A percentile compares a stretch with the other conserved stretches of the same genome.
Evolutionary conservation across 2,329 filamentous ascomycete species (phyloP).

Genomic region (Bipolaris zeicola): DNA sequence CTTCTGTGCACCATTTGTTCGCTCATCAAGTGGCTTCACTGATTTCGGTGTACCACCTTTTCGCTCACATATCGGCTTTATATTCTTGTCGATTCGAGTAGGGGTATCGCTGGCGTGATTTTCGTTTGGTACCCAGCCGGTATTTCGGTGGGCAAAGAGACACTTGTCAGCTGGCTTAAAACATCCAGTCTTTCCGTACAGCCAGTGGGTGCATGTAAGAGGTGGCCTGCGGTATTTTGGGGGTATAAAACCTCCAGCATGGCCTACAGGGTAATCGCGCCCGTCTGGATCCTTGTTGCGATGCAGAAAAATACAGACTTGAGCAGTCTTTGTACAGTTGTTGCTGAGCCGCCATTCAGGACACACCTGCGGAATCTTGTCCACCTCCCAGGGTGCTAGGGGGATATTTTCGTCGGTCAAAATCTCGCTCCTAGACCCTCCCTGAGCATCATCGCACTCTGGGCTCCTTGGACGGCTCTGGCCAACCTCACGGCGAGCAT

Average conservation of each 20-base stretch:
- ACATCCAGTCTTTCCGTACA: conserved; percentile 24
- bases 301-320: conserved; percentile 38
- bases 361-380: conserved; percentile 41
- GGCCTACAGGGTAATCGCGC: conserved; percentile 19
- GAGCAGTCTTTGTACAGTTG: conserved; percentile 23
- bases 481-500: conserved; percentile 32
- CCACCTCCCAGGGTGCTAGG: conserved; percentile 27
- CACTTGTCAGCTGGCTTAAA: conserved; percentile 29
- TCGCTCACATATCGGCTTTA: not conserved
- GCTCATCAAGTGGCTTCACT: too few relatives aligned
- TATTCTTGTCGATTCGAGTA: conserved; percentile 17
- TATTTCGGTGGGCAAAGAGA: conserved; percentile 38
- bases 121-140: conserved; percentile 25
- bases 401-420: conserved; percentile 5
- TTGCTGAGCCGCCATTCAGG: conserved; percentile 33
- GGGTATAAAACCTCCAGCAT: conserved; percentile 25
- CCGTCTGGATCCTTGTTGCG: conserved; percentile 28
- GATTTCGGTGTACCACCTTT: not conserved
- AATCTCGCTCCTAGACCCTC: not conserved
- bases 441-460: not conserved
- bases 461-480: conserved; percentile 22
- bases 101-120: not conserved
- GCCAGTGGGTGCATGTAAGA: conserved; percentile 38
- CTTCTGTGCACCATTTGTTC: too few relatives aligned
- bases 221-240: conserved; percentile 36